Percentiles rank a stretch among this genome's conserved stretches.
phyloP scores from a whole-genome alignment of 441 rosid species.

The Erysimum cheiri region DNA sequence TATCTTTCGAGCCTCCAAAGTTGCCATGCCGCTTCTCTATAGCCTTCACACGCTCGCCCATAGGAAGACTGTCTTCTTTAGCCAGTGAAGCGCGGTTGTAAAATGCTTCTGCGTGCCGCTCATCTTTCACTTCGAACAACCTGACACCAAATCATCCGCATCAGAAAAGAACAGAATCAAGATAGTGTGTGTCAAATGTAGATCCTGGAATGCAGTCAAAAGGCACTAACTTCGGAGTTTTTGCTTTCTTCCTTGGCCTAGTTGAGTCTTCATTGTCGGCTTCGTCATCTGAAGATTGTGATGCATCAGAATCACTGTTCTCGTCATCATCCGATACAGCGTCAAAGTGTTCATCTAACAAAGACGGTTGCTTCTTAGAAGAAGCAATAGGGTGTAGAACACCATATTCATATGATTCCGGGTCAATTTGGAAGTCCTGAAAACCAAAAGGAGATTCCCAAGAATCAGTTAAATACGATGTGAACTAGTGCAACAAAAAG shows the following conservation, averaged over 20 bases:
- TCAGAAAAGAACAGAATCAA: constrained; percentile 15
- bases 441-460: constrained; percentile 30
- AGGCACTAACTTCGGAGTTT: constrained; percentile 17
- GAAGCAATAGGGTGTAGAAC: constrained; percentile 77
- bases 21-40: constrained; percentile 50
- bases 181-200: background rate
- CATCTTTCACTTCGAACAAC: constrained; percentile 82
- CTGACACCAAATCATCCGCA: constrained; percentile 45
- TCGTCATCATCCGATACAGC: constrained; percentile 61
- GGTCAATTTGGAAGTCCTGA: constrained; percentile 81
- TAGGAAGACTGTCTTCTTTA: constrained; percentile 72
- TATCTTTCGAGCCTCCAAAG: constrained; percentile 49
- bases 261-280: constrained; percentile 39
- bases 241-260: constrained; percentile 52
- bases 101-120: constrained; percentile 81
- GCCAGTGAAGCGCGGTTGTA: constrained; percentile 62
- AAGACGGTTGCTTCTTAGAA: constrained; percentile 62
- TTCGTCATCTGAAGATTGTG: constrained; percentile 57
- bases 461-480: background rate
- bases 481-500: constrained; percentile 1
- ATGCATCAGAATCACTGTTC: constrained; percentile 57
- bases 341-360: constrained; percentile 86
- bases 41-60: constrained; percentile 83
- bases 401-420: constrained; percentile 62
- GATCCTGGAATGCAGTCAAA: constrained; percentile 7